Evolutionary conservation across 164 flowering plant genomes (phyloP).

Genomic region (Annona cherimola): DNA sequence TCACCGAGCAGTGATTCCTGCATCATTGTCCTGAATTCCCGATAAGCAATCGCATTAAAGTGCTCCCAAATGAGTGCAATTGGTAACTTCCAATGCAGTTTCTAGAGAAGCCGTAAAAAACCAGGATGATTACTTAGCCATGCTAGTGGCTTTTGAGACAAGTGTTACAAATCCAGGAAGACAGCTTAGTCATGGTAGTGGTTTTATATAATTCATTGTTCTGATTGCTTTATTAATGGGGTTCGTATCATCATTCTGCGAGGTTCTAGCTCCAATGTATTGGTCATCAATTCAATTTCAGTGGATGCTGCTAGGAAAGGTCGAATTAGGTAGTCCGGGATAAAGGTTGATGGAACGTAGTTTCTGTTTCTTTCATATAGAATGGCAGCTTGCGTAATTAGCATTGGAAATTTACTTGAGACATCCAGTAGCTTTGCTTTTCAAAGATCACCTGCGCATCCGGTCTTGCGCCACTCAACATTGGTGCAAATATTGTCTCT

Average conservation of each 20-base stretch:
- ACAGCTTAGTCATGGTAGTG: no score
- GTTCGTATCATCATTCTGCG: neutral
- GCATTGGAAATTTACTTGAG: neutral
- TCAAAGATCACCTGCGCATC: neutral
- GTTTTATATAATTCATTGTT: neutral
- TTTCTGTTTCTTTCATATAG: neutral
- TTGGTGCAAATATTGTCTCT: neutral
- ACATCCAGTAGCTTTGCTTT: neutral
- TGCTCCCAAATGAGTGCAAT: no score
- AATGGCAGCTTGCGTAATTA: neutral
- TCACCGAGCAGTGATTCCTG: no score
- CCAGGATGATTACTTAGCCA: no score
- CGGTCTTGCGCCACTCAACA: neutral
- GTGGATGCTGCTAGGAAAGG: neutral
- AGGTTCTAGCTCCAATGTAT: neutral
- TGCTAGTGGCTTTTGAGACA: no score
- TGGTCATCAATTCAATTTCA: neutral
- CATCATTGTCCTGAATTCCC: no score
- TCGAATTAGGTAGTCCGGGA: neutral
- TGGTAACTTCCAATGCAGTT: no score
- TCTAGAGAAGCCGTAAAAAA: no score
- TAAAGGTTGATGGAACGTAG: neutral
- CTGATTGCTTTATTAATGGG: neutral
- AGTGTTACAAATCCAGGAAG: no score
- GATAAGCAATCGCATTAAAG: no score